These are phyloP conservation scores for Wickerhamiella shivajii DNA, from an alignment of 805 yeast genomes.

Conservation along the genomic window DNA sequence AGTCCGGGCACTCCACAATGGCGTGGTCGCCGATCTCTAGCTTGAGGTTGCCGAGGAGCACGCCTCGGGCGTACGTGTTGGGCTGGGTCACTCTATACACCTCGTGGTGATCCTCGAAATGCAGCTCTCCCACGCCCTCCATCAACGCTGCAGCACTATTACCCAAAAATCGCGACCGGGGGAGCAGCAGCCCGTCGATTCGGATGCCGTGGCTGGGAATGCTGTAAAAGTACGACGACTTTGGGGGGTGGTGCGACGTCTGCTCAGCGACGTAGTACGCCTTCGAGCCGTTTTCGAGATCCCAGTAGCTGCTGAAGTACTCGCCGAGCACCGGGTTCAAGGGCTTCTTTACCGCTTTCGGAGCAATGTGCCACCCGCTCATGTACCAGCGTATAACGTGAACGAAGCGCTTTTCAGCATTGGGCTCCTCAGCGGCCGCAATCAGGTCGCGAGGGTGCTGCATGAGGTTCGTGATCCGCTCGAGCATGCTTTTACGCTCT, in stretches of 20 bases:
- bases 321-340: slow-evolving; percentile 91
- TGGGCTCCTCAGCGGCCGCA: slow-evolving; percentile 45
- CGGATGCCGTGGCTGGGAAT: slow-evolving; percentile 69
- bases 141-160: slow-evolving; percentile 96
- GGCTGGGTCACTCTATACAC: slow-evolving; percentile 83
- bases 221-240: slow-evolving; percentile 80
- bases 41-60: slow-evolving; percentile 76
- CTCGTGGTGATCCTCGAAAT: slow-evolving; percentile 54
- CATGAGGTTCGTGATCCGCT: slow-evolving; percentile 78
- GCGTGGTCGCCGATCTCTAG: slow-evolving; percentile 89
- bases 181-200: slow-evolving; percentile 79
- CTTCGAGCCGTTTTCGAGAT: slow-evolving; percentile 47
- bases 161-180: slow-evolving; percentile 62
- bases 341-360: slow-evolving; percentile 96
- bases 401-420: slow-evolving; percentile 55
- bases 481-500: slow-evolving; percentile 92
- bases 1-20: slow-evolving; percentile 47
- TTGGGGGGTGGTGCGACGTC: slow-evolving; percentile 97
- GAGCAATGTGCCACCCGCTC: slow-evolving; percentile 96
- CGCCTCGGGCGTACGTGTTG: slow-evolving; percentile 87
- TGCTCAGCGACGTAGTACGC: slow-evolving; percentile 89
- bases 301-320: slow-evolving; percentile 85
- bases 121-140: slow-evolving; percentile 74
- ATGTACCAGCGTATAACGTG: slow-evolving; percentile 77
- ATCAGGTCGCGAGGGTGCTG: slow-evolving; percentile 60